A percentile compares a stretch with the other conserved stretches of the same genome.
phyloP scores from a whole-genome alignment of 108 stramenopile genomes.

The Discostella pseudostelligera region DNA sequence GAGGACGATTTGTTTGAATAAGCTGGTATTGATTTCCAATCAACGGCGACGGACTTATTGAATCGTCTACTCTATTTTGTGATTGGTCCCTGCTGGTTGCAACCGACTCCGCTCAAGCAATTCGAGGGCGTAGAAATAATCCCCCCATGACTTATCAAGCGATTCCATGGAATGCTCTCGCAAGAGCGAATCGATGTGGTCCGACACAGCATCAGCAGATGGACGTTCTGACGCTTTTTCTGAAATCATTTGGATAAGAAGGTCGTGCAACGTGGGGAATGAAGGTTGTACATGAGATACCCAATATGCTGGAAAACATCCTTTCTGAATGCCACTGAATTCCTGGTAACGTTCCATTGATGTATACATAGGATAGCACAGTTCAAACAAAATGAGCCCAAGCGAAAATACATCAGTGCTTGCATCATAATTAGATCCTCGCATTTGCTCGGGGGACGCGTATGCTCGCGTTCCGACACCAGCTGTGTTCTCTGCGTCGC shows the following conservation, averaged over 20 bases:
- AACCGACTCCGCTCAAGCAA: no score
- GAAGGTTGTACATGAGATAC: conserved; percentile 36
- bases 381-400: conserved; percentile 93
- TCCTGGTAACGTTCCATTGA: conserved; percentile 67
- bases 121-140: conserved; percentile 59
- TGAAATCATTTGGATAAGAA: conserved; percentile 71
- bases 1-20: no score
- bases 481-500: conserved; percentile 69
- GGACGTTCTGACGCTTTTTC: conserved; percentile 61
- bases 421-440: conserved; percentile 88
- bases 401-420: conserved; percentile 93
- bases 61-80: no score
- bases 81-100: no score
- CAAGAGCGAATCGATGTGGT: conserved; percentile 59
- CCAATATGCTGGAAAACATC: conserved; percentile 69
- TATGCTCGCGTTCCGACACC: conserved; percentile 94
- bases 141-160: conserved; percentile 58
- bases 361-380: conserved; percentile 91
- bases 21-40: no score
- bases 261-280: conserved; percentile 62
- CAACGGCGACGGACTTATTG: no score
- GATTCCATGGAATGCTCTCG: conserved; percentile 73
- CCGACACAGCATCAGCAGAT: conserved; percentile 55
- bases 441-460: conserved; percentile 93
- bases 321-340: conserved; percentile 31